These are phyloP conservation scores for Pisolithus albus DNA, from an alignment of 768 basidiomycete species.

Conservation along the genomic window DNA sequence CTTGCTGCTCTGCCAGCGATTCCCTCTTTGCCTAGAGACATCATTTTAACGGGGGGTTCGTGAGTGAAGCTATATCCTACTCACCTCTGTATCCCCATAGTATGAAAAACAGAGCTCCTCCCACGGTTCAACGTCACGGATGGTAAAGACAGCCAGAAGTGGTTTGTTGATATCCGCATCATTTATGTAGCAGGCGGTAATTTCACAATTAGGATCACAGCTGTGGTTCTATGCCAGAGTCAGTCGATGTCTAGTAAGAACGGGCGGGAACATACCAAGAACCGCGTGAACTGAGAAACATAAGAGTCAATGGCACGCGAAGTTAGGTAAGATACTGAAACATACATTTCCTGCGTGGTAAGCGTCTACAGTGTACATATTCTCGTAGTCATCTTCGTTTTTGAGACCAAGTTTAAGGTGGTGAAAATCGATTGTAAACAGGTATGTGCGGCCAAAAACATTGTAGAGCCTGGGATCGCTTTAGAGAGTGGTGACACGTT, in stretches of 20 bases:
- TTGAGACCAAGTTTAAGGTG: constrained; percentile 41
- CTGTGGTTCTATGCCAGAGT: constrained; percentile 66
- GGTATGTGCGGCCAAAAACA: constrained; percentile 65
- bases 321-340: neutral
- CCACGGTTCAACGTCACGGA: constrained; percentile 50
- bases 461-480: constrained; percentile 55
- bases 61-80: neutral
- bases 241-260: neutral
- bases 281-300: constrained; percentile 73
- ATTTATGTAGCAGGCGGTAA: constrained; percentile 73
- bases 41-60: neutral
- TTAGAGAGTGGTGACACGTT: neutral
- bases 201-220: constrained; percentile 76
- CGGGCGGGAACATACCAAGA: constrained; percentile 48
- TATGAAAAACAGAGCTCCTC: constrained; percentile 81
- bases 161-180: constrained; percentile 69
- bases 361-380: constrained; percentile 44
- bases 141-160: constrained; percentile 59
- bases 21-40: constrained; percentile 17
- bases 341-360: neutral
- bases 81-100: constrained; percentile 46
- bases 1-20: constrained; percentile 7
- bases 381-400: constrained; percentile 18
- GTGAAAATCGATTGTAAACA: constrained; percentile 79
- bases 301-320: constrained; percentile 1